Percentiles rank a stretch among this genome's conserved stretches.
Evolutionary conservation across 257 asterid species (phyloP).

Genomic region (Scutellaria galericulata): DNA sequence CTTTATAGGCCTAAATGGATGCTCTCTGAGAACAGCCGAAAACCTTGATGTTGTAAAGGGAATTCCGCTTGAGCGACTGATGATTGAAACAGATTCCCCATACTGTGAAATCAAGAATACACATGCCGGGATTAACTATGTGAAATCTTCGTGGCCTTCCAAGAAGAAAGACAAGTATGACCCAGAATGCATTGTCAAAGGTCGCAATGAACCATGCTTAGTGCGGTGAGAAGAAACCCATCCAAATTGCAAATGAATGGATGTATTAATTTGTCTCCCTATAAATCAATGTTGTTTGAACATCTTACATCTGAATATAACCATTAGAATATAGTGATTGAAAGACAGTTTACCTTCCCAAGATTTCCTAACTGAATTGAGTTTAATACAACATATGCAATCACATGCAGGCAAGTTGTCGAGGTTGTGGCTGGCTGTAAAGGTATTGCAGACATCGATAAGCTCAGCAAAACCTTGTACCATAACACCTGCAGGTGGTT

Average conservation of each 20-base stretch:
- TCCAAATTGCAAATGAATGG: constrained; percentile 11
- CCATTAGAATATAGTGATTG: not conserved
- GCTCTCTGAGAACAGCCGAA: constrained; percentile 81
- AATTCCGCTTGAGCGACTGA: constrained; percentile 76
- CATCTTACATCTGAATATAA: not conserved
- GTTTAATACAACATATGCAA: constrained; percentile 12
- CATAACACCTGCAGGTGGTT: constrained; percentile 88
- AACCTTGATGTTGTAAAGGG: constrained; percentile 89
- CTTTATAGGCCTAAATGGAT: constrained; percentile 77
- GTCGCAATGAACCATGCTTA: constrained; percentile 95
- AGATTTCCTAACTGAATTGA: not conserved
- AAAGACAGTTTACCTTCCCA: not conserved
- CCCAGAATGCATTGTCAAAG: constrained; percentile 78
- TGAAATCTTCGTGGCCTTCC: constrained; percentile 85
- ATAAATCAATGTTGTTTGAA: too few relatives aligned
- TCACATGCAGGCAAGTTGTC: constrained; percentile 78
- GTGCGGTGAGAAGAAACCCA: constrained; percentile 64
- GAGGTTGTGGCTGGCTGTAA: constrained; percentile 95
- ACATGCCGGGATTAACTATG: constrained; percentile 74
- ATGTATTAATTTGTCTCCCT: too few relatives aligned
- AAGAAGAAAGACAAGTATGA: constrained; percentile 92
- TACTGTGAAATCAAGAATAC: constrained; percentile 93
- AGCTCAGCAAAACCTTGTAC: constrained; percentile 76
- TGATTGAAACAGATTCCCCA: constrained; percentile 98
- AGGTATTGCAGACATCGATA: constrained; percentile 70